Evolutionary conservation across 116 monocot genomes (phyloP).

Genomic region (Phalaenopsis hybrid): DNA sequence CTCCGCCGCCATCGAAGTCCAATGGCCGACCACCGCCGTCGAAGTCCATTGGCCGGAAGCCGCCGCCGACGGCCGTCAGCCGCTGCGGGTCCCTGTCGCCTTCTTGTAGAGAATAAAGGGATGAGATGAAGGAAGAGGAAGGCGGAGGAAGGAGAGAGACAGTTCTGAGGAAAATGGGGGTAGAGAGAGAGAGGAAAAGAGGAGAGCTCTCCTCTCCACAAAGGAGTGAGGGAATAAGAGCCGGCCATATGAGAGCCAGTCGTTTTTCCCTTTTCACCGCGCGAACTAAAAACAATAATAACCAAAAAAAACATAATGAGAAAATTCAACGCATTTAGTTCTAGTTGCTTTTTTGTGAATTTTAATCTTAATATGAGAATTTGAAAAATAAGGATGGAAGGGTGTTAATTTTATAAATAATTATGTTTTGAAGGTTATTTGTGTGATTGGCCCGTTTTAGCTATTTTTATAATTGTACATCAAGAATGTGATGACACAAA

Average conservation of each 20-base stretch:
- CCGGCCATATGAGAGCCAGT: conserved; percentile 37
- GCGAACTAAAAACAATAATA: conserved; percentile 2
- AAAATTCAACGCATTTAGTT: no score
- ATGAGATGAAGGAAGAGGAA: neutral
- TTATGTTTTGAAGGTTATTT: no score
- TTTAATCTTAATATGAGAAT: no score
- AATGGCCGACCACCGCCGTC: conserved; percentile 16
- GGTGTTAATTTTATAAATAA: no score
- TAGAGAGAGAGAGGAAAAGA: neutral
- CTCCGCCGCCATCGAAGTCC: conserved; percentile 21
- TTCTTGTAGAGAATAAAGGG: neutral
- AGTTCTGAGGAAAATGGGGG: neutral
- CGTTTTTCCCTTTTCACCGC: conserved; percentile 26
- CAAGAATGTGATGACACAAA: no score
- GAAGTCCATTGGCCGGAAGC: conserved; percentile 15
- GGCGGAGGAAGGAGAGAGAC: neutral
- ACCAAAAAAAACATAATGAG: neutral
- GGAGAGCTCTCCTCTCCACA: conserved; percentile 40
- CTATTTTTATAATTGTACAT: no score
- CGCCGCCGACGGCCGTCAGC: conserved; percentile 24
- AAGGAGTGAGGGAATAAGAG: conserved; percentile 29
- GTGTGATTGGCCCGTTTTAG: no score
- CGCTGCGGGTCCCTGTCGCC: conserved; percentile 9
- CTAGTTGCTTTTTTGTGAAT: no score
- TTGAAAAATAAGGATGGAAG: no score